Evolutionary conservation across 2,329 filamentous ascomycete genomes (phyloP), one percentile per base, ranked within the genome.

Genomic region (Mollisia scopiformis): DNA sequence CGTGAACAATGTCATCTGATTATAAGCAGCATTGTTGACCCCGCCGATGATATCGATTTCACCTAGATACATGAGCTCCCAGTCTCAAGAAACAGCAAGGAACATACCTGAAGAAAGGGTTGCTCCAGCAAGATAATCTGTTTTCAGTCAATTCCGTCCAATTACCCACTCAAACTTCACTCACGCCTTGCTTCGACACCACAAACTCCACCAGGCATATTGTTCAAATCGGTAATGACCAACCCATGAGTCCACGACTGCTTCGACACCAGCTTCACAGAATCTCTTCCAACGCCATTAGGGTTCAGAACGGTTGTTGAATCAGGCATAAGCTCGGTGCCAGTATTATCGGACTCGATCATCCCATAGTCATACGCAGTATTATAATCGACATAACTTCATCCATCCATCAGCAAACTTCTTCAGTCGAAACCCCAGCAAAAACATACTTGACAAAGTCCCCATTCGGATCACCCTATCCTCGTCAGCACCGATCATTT

Each of bases 191-290:
- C 89, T 88, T 89, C 92, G 21, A 84, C 81, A 19, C 90, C 90
- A 66, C 90, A 93, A 54, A 84, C 78, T 1, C 87, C 55, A 81
- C 81, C 63, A 1, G 90, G 90, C 88, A 92, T 92, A 68, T 92
- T 89, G 13, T 79, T 78, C 52, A 92, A 82, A 72, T 92, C 89
- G 21, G 88, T 79, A 52, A 93, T 86, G 65, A 92, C 84, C 7
- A 93, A 80, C 0, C 88, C 89, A 66, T 86, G 80, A 28, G 81
- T 84, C 74, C 86, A 92, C 3, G 78, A 73, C 53, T 84, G 79
- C 59, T 84, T 87, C 73, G 87, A 89, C 51, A 85, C 84, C 16
- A 93, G 74, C 19, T 89, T 83, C 41, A 92, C 82, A 66, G 87
- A 90, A 7, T 80, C 78, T 25, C 82, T 74, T 35, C 91, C 91